Percentiles rank a stretch among this genome's conserved stretches.
These are phyloP conservation scores for Cajanus cajan DNA, from an alignment of 306 rosid genomes.

Conservation along the genomic window DNA sequence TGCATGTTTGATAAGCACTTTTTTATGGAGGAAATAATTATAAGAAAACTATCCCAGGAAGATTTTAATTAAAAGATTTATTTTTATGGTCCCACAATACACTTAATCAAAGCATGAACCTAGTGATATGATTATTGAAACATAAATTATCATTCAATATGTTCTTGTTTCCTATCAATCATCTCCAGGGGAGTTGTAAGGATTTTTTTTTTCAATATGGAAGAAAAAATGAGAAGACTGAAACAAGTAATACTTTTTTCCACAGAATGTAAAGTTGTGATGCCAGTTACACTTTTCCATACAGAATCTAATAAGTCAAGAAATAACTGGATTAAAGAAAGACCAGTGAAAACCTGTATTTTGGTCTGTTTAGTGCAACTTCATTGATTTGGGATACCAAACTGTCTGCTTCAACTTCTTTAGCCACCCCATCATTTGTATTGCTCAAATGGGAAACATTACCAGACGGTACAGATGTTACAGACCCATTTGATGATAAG, in stretches of 20 bases:
- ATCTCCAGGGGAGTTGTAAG: not conserved
- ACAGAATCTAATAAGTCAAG: not conserved
- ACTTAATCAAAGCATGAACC: not conserved
- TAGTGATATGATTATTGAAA: not conserved
- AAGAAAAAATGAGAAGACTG: not conserved
- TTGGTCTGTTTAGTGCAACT: constrained; percentile 35
- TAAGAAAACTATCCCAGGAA: not conserved
- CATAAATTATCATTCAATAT: not conserved
- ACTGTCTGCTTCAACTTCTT: constrained; percentile 31
- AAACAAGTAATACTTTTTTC: not conserved
- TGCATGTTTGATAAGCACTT: not conserved
- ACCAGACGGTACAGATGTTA: not conserved
- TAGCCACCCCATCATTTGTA: constrained; percentile 21
- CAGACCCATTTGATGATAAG: constrained; percentile 12
- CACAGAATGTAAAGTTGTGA: not conserved
- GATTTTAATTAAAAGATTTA: not conserved
- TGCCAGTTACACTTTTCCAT: not conserved
- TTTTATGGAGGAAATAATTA: not conserved
- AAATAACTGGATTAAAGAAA: not conserved
- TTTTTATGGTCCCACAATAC: not conserved
- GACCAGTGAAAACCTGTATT: constrained; percentile 46
- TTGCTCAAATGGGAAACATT: constrained; percentile 6
- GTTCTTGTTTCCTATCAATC: not conserved
- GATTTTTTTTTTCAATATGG: not conserved
- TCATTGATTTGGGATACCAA: constrained; percentile 11